Percentiles rank a stretch among this genome's conserved stretches.
Conservation (phyloP, 345 rosid genomes). For the Pugionium cornutum region DNA sequence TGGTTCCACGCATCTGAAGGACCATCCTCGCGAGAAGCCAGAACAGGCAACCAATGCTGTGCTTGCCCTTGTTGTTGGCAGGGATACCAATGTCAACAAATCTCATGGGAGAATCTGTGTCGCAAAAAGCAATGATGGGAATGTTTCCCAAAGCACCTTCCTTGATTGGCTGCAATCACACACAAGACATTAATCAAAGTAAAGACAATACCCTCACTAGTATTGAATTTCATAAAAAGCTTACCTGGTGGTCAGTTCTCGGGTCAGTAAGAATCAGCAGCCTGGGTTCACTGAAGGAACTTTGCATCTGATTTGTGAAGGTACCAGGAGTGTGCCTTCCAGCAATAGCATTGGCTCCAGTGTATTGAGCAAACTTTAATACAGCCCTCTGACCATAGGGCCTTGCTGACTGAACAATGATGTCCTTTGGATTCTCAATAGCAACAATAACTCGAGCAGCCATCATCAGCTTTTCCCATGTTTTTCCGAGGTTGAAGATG, state of each 20-base stretch:
- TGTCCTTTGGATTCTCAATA: conserved; percentile 86
- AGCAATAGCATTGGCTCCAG: conserved; percentile 89
- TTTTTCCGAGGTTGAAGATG: conserved; percentile 85
- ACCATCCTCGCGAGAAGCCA: too few relatives aligned
- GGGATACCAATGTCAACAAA: too few relatives aligned
- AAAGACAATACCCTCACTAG: too few relatives aligned
- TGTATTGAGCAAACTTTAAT: conserved; percentile 85
- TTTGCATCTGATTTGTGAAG: conserved; percentile 89
- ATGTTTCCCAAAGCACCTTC: too few relatives aligned
- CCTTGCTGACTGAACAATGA: conserved; percentile 94
- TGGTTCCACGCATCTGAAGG: too few relatives aligned
- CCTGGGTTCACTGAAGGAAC: conserved; percentile 91
- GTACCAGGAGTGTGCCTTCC: conserved; percentile 99
- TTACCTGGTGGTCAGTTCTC: conserved; percentile 82
- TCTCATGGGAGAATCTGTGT: too few relatives aligned
- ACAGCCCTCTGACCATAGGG: conserved; percentile 99
- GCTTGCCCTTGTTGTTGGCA: too few relatives aligned
- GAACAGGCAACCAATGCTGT: too few relatives aligned
- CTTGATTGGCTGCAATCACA: too few relatives aligned
- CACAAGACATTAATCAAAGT: too few relatives aligned
- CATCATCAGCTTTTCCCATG: conserved; percentile 89
- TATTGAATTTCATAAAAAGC: too few relatives aligned
- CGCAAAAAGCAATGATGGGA: too few relatives aligned
- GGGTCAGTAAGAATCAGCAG: conserved; percentile 94
- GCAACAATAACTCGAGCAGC: conserved; percentile 89